Evolutionary conservation across 805 yeast species (phyloP), one percentile per base, ranked within the genome.

Genomic region (Starmerella floricola): DNA sequence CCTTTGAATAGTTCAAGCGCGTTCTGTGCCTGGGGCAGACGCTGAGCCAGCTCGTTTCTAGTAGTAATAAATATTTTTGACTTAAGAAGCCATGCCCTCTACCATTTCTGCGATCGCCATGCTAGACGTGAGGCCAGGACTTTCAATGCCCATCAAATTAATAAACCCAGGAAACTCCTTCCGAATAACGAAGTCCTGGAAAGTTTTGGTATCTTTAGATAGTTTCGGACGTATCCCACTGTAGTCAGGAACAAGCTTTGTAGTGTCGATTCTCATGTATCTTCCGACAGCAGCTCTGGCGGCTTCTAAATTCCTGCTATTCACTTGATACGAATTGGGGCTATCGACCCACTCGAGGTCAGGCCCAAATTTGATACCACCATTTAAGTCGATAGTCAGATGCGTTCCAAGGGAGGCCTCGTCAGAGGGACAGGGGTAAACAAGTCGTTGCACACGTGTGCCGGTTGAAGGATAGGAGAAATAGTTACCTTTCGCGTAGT

Each of bases 191-290:
- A 85, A 86, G 56, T 87, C 95, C 34, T 75, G 74, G 59, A 82
- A 81, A 31, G 57, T 59, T 19, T 59, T 56, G 8, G 55, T 54
- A 4, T 63, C 69, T 0, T 73, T 72, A 1, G 63, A 53, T 15
- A 84, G 55, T 55, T 86, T 86, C 1, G 96, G 95, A 48, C 96
- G 64, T 20, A 86, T 82, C 0, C 96, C 96, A 8, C 80, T 62
- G 56, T 84, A 85, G 16, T 79, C 71, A 0, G 91, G 79, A 31
- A 64, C 69, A 35, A 86, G 57, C 27, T 74, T 76, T 0, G 60
- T 62, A 3, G 57, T 49, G 41, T 69, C 63, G 11, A 83, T 62
- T n/a, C 60, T 64, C 1, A 93, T 87, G 44, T 79, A 71, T 57
- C 84, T 83, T 38, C 66, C 64, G 10, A 61, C 52, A 4, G 79